Evolutionary conservation across 2,329 filamentous ascomycete species (phyloP), one percentile per base, ranked within the genome.

Genomic region (Pseudogymnoascus sp.): DNA sequence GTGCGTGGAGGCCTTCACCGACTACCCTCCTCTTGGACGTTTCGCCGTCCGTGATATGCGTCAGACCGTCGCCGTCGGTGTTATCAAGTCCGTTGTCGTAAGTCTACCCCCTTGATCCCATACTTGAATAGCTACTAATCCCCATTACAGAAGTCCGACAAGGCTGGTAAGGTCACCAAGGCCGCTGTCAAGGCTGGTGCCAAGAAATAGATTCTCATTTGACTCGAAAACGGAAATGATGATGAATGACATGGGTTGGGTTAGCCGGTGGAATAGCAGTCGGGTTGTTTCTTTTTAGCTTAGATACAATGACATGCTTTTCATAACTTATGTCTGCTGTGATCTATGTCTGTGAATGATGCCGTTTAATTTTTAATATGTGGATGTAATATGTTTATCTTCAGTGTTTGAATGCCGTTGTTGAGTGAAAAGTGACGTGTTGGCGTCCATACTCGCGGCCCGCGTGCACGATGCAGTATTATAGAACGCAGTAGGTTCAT

Each of bases 11-110:
- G 85, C 95, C 75, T 99, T 97, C 92, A 97, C 93, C 76, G 92
- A 97, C 78, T 99, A 97, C 87, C 93, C 95, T 77, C 95, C 95
- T 81, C 92, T 99, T 75, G 95, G 95, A 80, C 93, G 95, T 89
- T 99, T 99, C 88, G 95, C 95, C 80, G 95, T 99, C 87, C 93
- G 93, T 89, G 93, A 97, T 84, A 97, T 97, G 93, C 83, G 85
- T 78, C 85, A 90, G 79, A 93, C 90, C 81, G 90, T 95, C 72
- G 90, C 90, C 71, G 90, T 95, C 81, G 89, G 91, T 88, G 90
- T 95, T 82, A 93, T 96, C 86, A 96, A 96, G 87, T 81, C 83
- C 68, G 88, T 91, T 9, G 33, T 41, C 12, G 41, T 59, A 59
- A 59, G 52, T 37, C 3, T 58, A 11, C 52, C 33, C 12, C 52